phyloP scores from a whole-genome alignment of 1,284 basidiomycete genomes.

The Ustilago curta region DNA sequence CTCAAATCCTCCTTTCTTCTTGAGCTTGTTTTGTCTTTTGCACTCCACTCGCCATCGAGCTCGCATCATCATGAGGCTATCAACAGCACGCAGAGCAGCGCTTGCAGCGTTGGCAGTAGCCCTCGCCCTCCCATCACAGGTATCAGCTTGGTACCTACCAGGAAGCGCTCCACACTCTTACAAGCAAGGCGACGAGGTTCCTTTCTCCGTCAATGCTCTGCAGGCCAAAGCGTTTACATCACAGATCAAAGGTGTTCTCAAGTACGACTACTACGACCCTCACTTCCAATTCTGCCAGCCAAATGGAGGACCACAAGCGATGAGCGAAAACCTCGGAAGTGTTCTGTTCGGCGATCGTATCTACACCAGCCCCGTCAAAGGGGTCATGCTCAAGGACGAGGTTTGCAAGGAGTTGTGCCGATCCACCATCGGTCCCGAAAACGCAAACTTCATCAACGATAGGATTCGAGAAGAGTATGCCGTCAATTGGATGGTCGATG shows the following conservation, averaged over 20 bases:
- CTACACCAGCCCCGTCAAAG: constrained; percentile 87
- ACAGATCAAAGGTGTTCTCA: constrained; percentile 62
- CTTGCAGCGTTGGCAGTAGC: constrained; percentile 24
- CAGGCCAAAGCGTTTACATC: constrained; percentile 65
- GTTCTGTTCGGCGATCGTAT: constrained; percentile 97
- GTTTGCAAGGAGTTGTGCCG: constrained; percentile 84
- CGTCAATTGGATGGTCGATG: constrained; percentile 93
- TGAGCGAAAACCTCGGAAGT: constrained; percentile 89
- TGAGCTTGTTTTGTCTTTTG: background rate
- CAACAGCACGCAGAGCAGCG: constrained; percentile 11
- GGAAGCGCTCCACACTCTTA: constrained; percentile 70
- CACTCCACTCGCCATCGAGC: background rate
- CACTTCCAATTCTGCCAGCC: constrained; percentile 89
- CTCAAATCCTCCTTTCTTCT: background rate
- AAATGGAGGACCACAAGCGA: constrained; percentile 78
- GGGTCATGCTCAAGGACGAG: constrained; percentile 79
- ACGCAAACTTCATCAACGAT: constrained; percentile 89
- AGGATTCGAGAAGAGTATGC: constrained; percentile 93
- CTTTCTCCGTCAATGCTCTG: constrained; percentile 68
- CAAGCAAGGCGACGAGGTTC: constrained; percentile 65
- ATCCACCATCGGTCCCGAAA: constrained; percentile 76
- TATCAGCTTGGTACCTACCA: constrained; percentile 68
- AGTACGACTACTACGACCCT: constrained; percentile 83
- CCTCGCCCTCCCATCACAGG: constrained; percentile 22
- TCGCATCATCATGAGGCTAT: constrained; percentile 22